Evolutionary conservation across 139 green algal species (phyloP).

Genomic region (Chlamydomonas incerta): DNA sequence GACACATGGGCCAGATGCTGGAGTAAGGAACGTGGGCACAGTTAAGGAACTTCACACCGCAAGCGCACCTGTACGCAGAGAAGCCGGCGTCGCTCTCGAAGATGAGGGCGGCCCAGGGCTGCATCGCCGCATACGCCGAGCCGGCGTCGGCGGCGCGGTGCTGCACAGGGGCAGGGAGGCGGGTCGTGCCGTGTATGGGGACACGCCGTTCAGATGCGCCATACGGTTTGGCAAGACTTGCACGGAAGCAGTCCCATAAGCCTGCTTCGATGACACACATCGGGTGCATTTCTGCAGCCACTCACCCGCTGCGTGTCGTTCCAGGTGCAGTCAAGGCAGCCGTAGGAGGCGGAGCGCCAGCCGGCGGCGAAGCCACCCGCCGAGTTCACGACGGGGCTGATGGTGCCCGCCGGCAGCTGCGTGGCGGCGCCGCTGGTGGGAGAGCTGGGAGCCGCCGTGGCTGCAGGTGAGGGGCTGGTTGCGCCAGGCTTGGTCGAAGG

Average conservation of each 20-base stretch:
- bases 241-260: no score
- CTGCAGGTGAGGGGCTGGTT: neutral
- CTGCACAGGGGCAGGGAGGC: neutral
- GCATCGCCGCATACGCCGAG: constrained; percentile 37
- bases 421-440: neutral
- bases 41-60: no score
- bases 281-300: neutral
- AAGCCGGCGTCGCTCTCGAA: constrained; percentile 44
- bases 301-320: constrained; percentile 37
- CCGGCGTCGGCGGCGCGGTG: constrained; percentile 16
- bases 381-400: constrained; percentile 3
- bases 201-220: no score
- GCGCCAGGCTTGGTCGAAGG: neutral
- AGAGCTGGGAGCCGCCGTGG: neutral
- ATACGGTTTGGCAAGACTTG: no score
- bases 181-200: neutral
- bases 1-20: no score
- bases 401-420: constrained; percentile 18
- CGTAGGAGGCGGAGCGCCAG: constrained; percentile 38
- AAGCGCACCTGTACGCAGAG: constrained; percentile 17
- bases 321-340: constrained; percentile 53
- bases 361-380: neutral
- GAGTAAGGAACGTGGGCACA: no score
- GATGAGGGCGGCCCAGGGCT: constrained; percentile 50
- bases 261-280: no score